These are phyloP conservation scores for Exophiala dermatitidis DNA, from an alignment of 2,329 filamentous ascomycete genomes.

Conservation along the genomic window DNA sequence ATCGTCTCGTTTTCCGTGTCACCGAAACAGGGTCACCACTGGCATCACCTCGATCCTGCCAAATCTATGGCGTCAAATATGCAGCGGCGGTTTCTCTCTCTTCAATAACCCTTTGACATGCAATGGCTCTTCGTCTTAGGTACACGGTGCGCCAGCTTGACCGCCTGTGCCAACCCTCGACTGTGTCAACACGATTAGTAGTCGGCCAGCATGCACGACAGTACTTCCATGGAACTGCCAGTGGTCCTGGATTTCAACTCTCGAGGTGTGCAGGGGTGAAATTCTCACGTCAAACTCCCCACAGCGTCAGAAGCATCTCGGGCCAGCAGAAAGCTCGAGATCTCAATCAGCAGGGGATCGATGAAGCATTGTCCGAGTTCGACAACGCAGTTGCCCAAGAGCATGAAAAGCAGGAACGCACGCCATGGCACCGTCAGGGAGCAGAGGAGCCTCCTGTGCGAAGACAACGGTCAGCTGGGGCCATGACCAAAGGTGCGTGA, in stretches of 20 bases:
- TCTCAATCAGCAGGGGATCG: slow-evolving; percentile 26
- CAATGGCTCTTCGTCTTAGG: neutral
- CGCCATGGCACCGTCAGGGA: slow-evolving; percentile 61
- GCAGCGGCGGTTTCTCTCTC: neutral
- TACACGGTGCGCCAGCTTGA: neutral
- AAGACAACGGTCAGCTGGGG: slow-evolving; percentile 45
- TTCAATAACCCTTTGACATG: neutral
- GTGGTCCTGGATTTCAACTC: neutral
- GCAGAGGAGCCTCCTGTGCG: slow-evolving; percentile 52
- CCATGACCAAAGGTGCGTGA: slow-evolving; percentile 58
- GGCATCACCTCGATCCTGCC: neutral
- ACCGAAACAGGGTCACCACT: neutral
- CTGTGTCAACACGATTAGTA: neutral
- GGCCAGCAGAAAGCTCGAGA: slow-evolving; percentile 21
- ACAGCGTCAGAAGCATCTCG: slow-evolving; percentile 6
- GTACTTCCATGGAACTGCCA: neutral
- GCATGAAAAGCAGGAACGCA: slow-evolving; percentile 46
- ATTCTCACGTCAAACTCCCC: neutral
- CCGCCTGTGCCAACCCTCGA: slow-evolving; percentile 2
- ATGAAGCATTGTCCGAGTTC: slow-evolving; percentile 23
- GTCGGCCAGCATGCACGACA: neutral
- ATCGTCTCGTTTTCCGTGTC: neutral
- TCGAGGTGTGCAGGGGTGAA: neutral
- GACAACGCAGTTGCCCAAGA: slow-evolving; percentile 33
- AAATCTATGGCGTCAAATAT: neutral